Base-by-base conservation (phyloP, 495 filamentous ascomycete genomes). In the Mycothermus thermophilus region DNA sequence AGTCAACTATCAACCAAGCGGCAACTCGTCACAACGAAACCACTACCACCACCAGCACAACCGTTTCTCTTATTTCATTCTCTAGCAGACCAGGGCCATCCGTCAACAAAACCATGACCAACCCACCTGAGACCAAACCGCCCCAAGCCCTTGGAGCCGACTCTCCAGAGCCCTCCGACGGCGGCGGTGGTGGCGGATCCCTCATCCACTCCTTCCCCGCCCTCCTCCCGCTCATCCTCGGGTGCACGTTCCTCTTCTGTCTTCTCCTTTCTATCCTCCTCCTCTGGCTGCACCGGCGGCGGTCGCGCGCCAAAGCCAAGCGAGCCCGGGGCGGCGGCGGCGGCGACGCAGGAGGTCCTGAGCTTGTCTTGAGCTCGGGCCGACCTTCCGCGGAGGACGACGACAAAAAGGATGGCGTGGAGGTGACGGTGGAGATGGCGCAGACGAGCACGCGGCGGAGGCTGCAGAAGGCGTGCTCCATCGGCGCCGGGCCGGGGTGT, bases 201-300 rank as follows among this genome's bases (percentile, higher is more conserved):
- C 18, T 9, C 18, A 11, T 8, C 27, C 21, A 40, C 32, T 18
- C 31, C 36, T 36, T 40, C 31, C 30, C 23, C 22, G 16, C 34
- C 14, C 15, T 43, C 27, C 29, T 43, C 17, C 9, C 31, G 22
- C 38, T 40, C 34, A 31, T 40, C 32, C n/a, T 46, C 14, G 28
- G 32, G 16, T 22, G 27, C 23, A 27, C 35, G 16, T 35, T 39
- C 27, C 15, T 35, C 22, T 4, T 46, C 22, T 27, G 29, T 21
- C 20, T 19, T 12, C 8, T 24, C 18, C 13, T 46, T 18, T 40
- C 26, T 26, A 21, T 43, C n/a, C 27, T 46, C 11, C 13, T 34
- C 26, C 22, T 43, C 17, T 43, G 31, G 27, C 20, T 43, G 3
- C 34, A 30, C 8, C 39, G 35, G 21, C 43, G 39, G 21, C 39